Evolutionary conservation across 768 basidiomycete species (phyloP), one percentile per base, ranked within the genome.

Genomic region (Dioszegia hungarica): DNA sequence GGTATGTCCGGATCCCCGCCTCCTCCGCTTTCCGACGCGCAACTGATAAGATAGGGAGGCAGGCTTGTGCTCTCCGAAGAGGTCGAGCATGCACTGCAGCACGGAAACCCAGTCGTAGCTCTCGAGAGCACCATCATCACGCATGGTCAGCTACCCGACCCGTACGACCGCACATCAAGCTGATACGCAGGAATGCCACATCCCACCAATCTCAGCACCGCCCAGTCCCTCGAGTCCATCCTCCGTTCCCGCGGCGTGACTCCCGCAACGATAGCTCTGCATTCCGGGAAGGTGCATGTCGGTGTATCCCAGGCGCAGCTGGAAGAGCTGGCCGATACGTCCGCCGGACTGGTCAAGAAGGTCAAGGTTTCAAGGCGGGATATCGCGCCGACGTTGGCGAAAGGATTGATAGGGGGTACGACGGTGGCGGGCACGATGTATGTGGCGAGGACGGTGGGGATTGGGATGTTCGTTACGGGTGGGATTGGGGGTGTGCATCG

Each of bases 101-200:
- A 80, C 38, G 78, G 80, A 10, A 79, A 78, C 59, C 85, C 91
- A 19, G 80, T 97, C 41, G 90, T 97, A 11, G 92, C 93, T 12
- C 83, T 98, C 11, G 94, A 98, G 74, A 89, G 88, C 1, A 86
- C 94, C 1, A 83, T 98, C 51, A 85, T 95, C 57, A 92, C 92
- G 1, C 90, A 97, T 79, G 94, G 79, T 70, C 63, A 39, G 11
- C 24, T 34, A 20, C 38, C 17, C 28, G 8, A 37, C 49, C 5
- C 17, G 6, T 14, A 5, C 10, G 11, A 15, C 14, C 15, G 20
- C 5, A 20, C 45, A n/a, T 3, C 22, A 17, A 25, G 36, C 33
- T 40, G 15, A 24, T 20, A 19, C n/a, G 14, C 38, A 69, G 69
- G 91, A 19, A 84, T 94, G 78, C 89, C 90, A 0, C 84, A 84